Evolutionary conservation across 768 basidiomycete species (phyloP), one percentile per base, ranked within the genome.

Genomic region (Phlebiopsis flavidoalba): DNA sequence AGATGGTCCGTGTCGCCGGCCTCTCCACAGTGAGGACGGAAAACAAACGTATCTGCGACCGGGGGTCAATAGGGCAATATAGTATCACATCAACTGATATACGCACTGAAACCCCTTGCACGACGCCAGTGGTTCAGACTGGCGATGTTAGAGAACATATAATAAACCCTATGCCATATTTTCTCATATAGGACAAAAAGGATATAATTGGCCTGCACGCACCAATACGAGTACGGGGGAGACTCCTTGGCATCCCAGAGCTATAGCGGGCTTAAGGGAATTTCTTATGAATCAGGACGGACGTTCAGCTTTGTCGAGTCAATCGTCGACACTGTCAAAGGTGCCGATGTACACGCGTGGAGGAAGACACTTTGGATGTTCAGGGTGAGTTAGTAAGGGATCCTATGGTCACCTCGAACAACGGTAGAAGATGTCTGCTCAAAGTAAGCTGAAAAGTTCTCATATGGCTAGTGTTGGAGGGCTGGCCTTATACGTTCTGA

Each of bases 1-100:
- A 99, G 83, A 72, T 99, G 97, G 72, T 98, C 97, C 0, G 97
- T 91, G 71, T 99, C 97, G 31, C 97, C 97, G 0, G 97, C 97
- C 79, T 99, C 97, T 54, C 97, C 97, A 35, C 90, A 91, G 73
- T 99, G 97, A 0, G 97, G 97, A 35, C 97, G 88, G 61, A 99
- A 84, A 46, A 98, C 95, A 71, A 99, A 95, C 0, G 97, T 98
- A 71, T 90, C 96, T 98, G 65, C 52, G 37, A 14, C 4, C n/a
- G 8, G 3, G 19, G n/a, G n/a, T n/a, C 26, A 8, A 43, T 12
- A 2, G 17, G 33, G 22, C 56, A 53, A 10, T 3, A 26, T 35
- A 48, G 5, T 2, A 57, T n/a, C n/a, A 35, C 15, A n/a, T 8
- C 5, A n/a, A 10, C 6, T 46, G 19, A 8, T n/a, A 21, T 40